Conservation (phyloP, 306 rosid species). For the Corylus heterophylla region DNA sequence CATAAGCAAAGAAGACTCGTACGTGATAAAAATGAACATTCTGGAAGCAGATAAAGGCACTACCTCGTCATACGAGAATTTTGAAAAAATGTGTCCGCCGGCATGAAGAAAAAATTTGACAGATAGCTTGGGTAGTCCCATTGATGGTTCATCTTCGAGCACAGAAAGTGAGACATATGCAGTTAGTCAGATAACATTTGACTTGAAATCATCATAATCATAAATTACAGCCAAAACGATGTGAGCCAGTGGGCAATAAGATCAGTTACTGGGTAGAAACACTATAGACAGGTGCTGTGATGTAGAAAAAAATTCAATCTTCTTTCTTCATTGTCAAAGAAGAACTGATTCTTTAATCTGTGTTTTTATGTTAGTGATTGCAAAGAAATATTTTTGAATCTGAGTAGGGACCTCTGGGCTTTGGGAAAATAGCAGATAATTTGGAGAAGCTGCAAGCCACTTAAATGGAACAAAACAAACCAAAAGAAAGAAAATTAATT, state of each 20-base stretch:
- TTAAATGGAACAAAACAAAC: neutral
- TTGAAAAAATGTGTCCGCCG: too few species aligned
- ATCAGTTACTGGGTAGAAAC: neutral
- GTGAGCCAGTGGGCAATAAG: neutral
- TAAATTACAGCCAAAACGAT: slow-evolving; percentile 1
- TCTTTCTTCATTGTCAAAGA: neutral
- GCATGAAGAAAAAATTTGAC: slow-evolving; percentile 74
- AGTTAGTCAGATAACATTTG: slow-evolving; percentile 11
- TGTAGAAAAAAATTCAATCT: neutral
- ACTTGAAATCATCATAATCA: neutral
- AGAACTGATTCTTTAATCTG: neutral
- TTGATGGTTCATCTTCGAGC: slow-evolving; percentile 43
- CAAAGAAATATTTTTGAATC: neutral
- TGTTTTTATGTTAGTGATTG: neutral
- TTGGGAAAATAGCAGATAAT: neutral
- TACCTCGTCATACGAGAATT: too few species aligned
- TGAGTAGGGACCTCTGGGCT: neutral
- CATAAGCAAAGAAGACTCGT: slow-evolving; percentile 19
- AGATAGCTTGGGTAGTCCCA: slow-evolving; percentile 49
- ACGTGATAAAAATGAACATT: too few species aligned
- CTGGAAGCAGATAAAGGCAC: too few species aligned
- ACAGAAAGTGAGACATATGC: slow-evolving; percentile 22
- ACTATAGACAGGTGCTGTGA: neutral
- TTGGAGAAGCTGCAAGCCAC: neutral
- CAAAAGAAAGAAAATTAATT: neutral